Evolutionary conservation across 2,329 filamentous ascomycete species (phyloP).

Genomic region (Fusarium fujikuroi): DNA sequence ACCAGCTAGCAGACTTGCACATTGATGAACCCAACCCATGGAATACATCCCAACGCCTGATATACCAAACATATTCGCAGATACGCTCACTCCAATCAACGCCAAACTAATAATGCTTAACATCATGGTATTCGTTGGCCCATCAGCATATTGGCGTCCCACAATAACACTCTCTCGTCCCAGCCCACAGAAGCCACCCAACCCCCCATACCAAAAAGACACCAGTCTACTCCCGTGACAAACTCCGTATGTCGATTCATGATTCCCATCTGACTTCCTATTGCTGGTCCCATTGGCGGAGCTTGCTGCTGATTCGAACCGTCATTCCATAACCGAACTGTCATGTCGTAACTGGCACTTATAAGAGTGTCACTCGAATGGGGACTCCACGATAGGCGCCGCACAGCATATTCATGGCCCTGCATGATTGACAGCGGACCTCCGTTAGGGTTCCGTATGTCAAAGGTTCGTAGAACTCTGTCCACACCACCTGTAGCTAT

Average conservation of each 20-base stretch:
- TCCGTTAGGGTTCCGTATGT: constrained; percentile 79
- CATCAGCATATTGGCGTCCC: constrained; percentile 78
- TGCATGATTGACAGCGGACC: constrained; percentile 79
- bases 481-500: constrained; percentile 93
- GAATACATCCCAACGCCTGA: neutral
- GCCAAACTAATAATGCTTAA: constrained; percentile 17
- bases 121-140: constrained; percentile 41
- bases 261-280: constrained; percentile 79
- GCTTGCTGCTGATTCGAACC: constrained; percentile 59
- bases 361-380: constrained; percentile 90
- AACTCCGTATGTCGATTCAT: constrained; percentile 98
- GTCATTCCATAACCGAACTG: constrained; percentile 92
- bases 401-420: constrained; percentile 91
- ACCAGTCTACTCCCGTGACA: constrained; percentile 97
- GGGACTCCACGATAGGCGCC: constrained; percentile 89
- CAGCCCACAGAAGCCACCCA: constrained; percentile 96
- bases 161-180: constrained; percentile 91
- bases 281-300: constrained; percentile 51
- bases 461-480: constrained; percentile 86
- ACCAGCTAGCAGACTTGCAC: neutral
- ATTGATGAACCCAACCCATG: neutral
- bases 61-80: neutral
- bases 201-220: constrained; percentile 91
- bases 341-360: constrained; percentile 98
- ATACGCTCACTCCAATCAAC: constrained; percentile 28